Base-by-base conservation (phyloP, 768 basidiomycete genomes). In the Mrakia frigida region DNA sequence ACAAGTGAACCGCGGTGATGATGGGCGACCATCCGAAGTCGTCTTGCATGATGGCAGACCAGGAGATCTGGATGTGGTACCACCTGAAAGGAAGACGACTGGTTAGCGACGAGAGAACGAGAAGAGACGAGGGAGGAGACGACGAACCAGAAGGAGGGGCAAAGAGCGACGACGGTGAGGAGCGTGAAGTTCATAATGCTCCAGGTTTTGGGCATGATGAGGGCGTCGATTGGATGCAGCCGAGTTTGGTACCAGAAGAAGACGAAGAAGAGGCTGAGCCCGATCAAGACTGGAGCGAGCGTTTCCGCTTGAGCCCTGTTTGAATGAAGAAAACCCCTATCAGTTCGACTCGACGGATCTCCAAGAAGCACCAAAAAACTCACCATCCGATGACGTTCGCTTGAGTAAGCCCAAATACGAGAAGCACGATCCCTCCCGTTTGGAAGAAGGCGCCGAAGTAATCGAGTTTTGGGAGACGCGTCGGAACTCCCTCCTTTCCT, bases 1-100 rank as follows among this genome's bases (percentile, higher is more conserved):
- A 73, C 59, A 74, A 74, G 18, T 50, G 73, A 25, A 74, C 73
- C 50, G 73, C 73, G 0, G 73, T 74, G 60, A 63, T 74, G 73
- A 74, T 74, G 14, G 73, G 63, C 1, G 28, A 33, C 43, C 61
- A 61, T 21, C 63, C 63, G 43, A 61, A 74, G 28, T 74, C 73
- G 9, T 43, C n/a, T 14, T 73, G 59, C 61, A 74, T 65, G 73
- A 74, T 74, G 18, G 61, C 63, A 0, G 60, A 46, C 35, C 25
- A 74, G 14, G 61, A 65, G 73, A 74, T 65, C 46, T 74, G 73
- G 6, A 37, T 63, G 43, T 43, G 25, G 73, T 74, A 74, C 73
- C 73, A 74, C 56, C 56, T 56, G 56, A 25, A 56, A 28, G 9
- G 56, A 28, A n/a, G 9, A 28, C n/a, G 56, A n/a, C 43, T 10